Base-by-base conservation (phyloP, 176 grass and related monocot species). In the Eleusine coracana region DNA sequence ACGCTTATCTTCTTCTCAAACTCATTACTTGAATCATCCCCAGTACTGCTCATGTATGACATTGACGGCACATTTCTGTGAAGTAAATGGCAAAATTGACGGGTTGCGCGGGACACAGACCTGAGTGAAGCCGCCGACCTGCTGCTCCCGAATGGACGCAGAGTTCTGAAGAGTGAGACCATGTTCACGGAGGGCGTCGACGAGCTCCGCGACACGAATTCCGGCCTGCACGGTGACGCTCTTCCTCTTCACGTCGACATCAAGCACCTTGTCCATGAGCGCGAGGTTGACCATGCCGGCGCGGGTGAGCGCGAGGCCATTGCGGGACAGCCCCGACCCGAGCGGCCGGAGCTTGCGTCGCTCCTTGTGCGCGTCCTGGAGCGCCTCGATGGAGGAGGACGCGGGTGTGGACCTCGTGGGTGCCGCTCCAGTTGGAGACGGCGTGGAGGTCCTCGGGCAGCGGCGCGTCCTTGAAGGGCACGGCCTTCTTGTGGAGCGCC, bases 161-260 rank as follows among this genome's bases (percentile, higher is more conserved):
- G 95, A 98, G 63, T 98, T 98, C 85, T 98, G 90, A 25, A 98
- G 89, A 45, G 90, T 98, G 48, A 95, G 91, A 3, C 87, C 92
- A 16, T 95, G 90, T 56, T 98, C 91, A 39, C 87, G 85, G 63
- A 98, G 93, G 28, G 87, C 69, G 46, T 98, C 93, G 7, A 98
- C 91, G 4, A 98, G 91, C 87, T 98, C 76, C 0, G 91, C 70
- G 0, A 98, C 89, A 2, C 96, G 87, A 27, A 95, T 98, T 34
- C 96, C 93, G 0, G 89, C 93, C 85, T 98, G 91, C 62, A 98
- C 89, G 20, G 79, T 89, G 62, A 93, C 96, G 4, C 78, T 89
- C 91, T 95, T 98, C 40, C 55, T 84, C 87, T 93, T 82, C 5
- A 37, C 85, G 52, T 95, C 91, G n/a, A 98, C 89, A 10, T 88